These are phyloP conservation scores for Lathyrus oleraceus DNA, from an alignment of 306 rosid species.

Conservation along the genomic window DNA sequence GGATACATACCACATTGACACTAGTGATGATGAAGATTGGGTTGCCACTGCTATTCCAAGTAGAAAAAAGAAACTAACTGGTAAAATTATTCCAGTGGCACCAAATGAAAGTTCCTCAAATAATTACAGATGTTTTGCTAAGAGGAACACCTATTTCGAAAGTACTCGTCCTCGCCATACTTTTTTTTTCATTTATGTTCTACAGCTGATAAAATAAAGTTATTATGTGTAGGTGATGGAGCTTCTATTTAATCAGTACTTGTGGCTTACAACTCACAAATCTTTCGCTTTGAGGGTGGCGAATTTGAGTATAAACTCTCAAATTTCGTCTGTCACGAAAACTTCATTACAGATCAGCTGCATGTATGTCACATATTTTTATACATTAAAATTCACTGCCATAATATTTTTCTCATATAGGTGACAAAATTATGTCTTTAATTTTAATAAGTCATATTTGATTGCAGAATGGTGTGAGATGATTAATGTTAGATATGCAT, in stretches of 20 bases:
- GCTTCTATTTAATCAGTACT: constrained; percentile 35
- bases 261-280: constrained; percentile 43
- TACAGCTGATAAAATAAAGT: neutral
- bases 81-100: constrained; percentile 36
- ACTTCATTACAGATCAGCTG: constrained; percentile 35
- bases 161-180: neutral
- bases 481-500: too few relatives aligned
- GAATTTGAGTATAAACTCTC: constrained; percentile 8
- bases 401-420: too few relatives aligned
- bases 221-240: constrained; percentile 29
- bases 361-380: constrained; percentile 10
- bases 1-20: constrained; percentile 75
- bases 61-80: constrained; percentile 38
- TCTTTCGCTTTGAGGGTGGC: constrained; percentile 24
- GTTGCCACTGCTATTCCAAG: constrained; percentile 42
- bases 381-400: too few relatives aligned
- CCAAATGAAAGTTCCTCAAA: constrained; percentile 48
- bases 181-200: neutral
- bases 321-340: constrained; percentile 22
- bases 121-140: constrained; percentile 38
- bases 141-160: too few relatives aligned
- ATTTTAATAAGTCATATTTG: too few relatives aligned
- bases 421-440: too few relatives aligned
- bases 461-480: too few relatives aligned
- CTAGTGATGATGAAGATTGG: constrained; percentile 87